Percentiles rank a stretch among this genome's conserved stretches.
Evolutionary conservation across 164 flowering plant genomes (phyloP).

Genomic region (Dillenia turbinata): DNA sequence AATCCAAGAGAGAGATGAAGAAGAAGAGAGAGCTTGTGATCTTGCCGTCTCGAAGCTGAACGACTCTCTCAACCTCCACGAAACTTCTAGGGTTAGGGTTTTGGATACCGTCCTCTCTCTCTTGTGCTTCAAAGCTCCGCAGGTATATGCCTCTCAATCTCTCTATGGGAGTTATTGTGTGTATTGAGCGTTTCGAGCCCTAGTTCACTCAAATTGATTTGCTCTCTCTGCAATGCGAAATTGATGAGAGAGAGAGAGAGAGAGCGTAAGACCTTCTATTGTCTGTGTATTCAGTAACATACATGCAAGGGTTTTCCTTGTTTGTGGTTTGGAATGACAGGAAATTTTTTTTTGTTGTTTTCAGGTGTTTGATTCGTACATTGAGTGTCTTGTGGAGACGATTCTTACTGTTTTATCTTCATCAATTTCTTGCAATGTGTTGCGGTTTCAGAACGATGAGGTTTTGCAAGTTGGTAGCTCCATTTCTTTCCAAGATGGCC

Average conservation of each 20-base stretch:
- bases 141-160: slow-evolving; percentile 19
- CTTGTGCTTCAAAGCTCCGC: slow-evolving; percentile 64
- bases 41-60: slow-evolving; percentile 38
- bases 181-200: not conserved
- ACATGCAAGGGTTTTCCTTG: not conserved
- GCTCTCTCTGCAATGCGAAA: no score
- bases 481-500: slow-evolving; percentile 29
- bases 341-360: not conserved
- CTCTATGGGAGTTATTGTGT: not conserved
- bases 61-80: slow-evolving; percentile 42
- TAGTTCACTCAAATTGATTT: not conserved
- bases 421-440: slow-evolving; percentile 42
- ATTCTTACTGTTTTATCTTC: slow-evolving; percentile 44
- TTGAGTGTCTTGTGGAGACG: slow-evolving; percentile 35
- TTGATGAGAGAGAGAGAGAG: no score
- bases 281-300: no score
- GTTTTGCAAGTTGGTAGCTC: slow-evolving; percentile 47
- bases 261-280: no score
- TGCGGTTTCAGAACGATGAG: slow-evolving; percentile 26
- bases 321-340: no score
- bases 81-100: slow-evolving; percentile 43
- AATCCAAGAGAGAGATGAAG: slow-evolving; percentile 11
- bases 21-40: slow-evolving; percentile 9
- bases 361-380: slow-evolving; percentile 42
- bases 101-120: slow-evolving; percentile 68